phyloP scores from a whole-genome alignment of 2,329 filamentous ascomycete species.

The Shiraia bambusicola region DNA sequence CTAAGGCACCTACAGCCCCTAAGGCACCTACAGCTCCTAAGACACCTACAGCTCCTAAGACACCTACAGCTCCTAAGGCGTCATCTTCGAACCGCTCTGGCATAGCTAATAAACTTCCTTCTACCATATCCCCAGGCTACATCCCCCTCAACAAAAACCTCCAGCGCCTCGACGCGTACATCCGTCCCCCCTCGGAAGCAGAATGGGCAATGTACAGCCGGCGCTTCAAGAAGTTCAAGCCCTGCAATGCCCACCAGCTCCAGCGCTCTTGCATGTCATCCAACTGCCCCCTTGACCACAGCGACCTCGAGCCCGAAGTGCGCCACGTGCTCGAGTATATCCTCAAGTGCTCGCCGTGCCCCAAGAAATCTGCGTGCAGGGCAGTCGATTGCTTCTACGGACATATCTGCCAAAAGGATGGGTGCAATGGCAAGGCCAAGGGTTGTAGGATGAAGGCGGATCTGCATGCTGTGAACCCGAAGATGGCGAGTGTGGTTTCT shows the following conservation, averaged over 20 bases:
- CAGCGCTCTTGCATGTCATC: slow-evolving; percentile 40
- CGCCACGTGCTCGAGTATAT: slow-evolving; percentile 49
- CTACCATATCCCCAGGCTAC: slow-evolving; percentile 12
- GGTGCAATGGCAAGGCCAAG: slow-evolving; percentile 22
- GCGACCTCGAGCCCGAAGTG: slow-evolving; percentile 43
- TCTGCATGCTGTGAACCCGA: slow-evolving; percentile 23
- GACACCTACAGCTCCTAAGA: no score
- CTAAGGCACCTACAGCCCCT: no score
- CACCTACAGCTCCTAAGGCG: no score
- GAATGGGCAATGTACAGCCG: slow-evolving; percentile 46
- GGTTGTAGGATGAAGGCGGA: slow-evolving; percentile 30
- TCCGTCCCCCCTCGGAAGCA: slow-evolving; percentile 39
- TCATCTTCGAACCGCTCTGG: slow-evolving; percentile 8
- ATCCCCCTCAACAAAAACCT: slow-evolving; percentile 52
- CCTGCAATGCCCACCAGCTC: slow-evolving; percentile 55
- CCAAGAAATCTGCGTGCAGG: slow-evolving; percentile 46
- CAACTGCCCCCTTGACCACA: slow-evolving; percentile 51
- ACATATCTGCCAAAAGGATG: slow-evolving; percentile 47
- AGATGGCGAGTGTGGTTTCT: slow-evolving; percentile 23
- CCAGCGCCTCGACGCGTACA: slow-evolving; percentile 52
- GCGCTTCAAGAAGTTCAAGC: slow-evolving; percentile 41
- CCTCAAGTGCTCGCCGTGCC: slow-evolving; percentile 49
- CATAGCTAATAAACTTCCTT: slow-evolving; percentile 21
- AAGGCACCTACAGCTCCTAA: no score
- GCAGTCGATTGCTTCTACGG: slow-evolving; percentile 49